phyloP scores from a whole-genome alignment of 495 filamentous ascomycete species.

The Aspergillus panamensis region DNA sequence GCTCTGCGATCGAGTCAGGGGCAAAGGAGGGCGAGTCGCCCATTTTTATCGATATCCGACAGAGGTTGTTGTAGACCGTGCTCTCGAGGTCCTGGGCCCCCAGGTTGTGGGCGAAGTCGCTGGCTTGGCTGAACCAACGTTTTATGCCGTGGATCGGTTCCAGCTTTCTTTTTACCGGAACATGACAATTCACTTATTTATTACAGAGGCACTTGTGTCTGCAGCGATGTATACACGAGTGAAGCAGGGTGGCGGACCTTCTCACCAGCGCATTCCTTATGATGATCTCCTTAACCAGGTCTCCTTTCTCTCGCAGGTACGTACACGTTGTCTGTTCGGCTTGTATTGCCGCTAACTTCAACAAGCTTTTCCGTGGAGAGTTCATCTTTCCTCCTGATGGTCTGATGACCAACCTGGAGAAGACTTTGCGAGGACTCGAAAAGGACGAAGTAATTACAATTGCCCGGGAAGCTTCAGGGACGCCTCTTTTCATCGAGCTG shows the following conservation, averaged over 20 bases:
- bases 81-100: conserved; percentile 84
- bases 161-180: conserved; percentile 97
- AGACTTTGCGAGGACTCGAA: conserved; percentile 72
- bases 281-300: conserved; percentile 69
- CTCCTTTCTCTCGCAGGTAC: conserved; percentile 73
- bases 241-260: conserved; percentile 81
- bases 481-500: conserved; percentile 66
- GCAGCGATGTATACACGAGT: conserved; percentile 85
- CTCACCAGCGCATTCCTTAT: conserved; percentile 75
- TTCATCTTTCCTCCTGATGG: conserved; percentile 95
- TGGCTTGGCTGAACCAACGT: conserved; percentile 81
- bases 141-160: conserved; percentile 91
- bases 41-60: conserved; percentile 83
- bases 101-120: conserved; percentile 77
- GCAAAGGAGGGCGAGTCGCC: conserved; percentile 84
- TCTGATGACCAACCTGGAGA: conserved; percentile 70
- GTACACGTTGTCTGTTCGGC: conserved; percentile 3
- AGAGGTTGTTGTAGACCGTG: conserved; percentile 78
- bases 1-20: conserved; percentile 77
- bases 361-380: conserved; percentile 84
- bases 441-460: conserved; percentile 75
- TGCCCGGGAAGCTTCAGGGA: conserved; percentile 51
- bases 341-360: conserved; percentile 18
- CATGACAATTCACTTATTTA: conserved; percentile 98
- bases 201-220: conserved; percentile 83